Base-by-base conservation (phyloP, 2,329 filamentous ascomycete species). In the Fusarium liriodendri region DNA sequence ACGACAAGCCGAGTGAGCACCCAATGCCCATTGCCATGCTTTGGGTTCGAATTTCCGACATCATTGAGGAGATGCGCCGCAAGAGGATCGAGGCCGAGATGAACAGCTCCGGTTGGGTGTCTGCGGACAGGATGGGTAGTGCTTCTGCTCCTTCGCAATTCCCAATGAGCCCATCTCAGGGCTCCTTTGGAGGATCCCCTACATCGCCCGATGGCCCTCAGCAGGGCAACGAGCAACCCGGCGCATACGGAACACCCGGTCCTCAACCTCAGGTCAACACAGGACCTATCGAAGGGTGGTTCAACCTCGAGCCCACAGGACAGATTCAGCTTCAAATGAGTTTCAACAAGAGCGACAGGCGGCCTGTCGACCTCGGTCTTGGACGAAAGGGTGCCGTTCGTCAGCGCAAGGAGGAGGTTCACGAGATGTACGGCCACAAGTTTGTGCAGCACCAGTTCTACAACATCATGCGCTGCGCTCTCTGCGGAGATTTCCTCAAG, bases 361-460 rank as follows among this genome's bases (percentile, higher is more conserved):
- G 93, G 69, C 93, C 92, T 3, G 93, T 97, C 79, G 95, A 98
- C 80, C 89, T 96, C 67, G 97, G 97, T 80, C 91, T 99, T 73
- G 95, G 95, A 74, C 94, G 97, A 81, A 97, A 98, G 85, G 97
- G 96, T 80, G 97, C 97, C 73, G 95, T 99, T 76, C 94, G 97
- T 76, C 96, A 99, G 85, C 94, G 95, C 80, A 99, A 99, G 86
- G 97, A 99, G 83, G 95, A 98, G 80, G 93, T 99, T 6, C 94
- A 98, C 85, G 97, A 99, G 85, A 98, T 98, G 88, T 98, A 98
- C 82, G 97, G 97, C 58, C 97, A 99, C 91, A 99, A 98, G 85
- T 99, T 99, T 81, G 93, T 98, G 65, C 94, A 97, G 80, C 95
- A 98, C 82, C 97, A 98, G 83, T 99, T 99, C 84, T 99, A 98